A percentile compares a stretch with the other conserved stretches of the same genome.
phyloP scores from a whole-genome alignment of 805 yeast species.

The Lachancea waltii region DNA sequence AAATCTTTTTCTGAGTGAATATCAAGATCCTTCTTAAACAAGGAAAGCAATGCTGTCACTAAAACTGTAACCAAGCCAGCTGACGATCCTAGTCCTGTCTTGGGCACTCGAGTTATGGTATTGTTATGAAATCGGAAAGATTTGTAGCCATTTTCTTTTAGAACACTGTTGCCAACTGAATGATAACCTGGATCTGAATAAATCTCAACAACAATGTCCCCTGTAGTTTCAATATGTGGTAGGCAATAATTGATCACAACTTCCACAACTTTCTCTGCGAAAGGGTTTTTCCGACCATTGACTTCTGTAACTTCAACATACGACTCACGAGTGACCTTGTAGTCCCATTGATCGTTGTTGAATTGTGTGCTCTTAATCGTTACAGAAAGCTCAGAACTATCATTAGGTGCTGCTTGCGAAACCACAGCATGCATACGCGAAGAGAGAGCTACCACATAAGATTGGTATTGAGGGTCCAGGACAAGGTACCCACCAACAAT shows the following conservation, averaged over 20 bases:
- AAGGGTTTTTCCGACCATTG: conserved; percentile 53
- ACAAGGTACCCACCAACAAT: conserved; percentile 94
- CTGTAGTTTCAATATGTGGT: conserved; percentile 25
- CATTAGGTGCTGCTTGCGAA: conserved; percentile 8
- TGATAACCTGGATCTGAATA: conserved; percentile 88
- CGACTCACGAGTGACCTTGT: conserved; percentile 28
- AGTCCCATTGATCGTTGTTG: conserved; percentile 61
- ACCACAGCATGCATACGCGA: conserved; percentile 82
- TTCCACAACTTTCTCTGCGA: conserved; percentile 56
- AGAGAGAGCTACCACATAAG: conserved; percentile 82
- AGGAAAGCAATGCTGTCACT: conserved; percentile 58
- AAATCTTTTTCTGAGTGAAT: conserved; percentile 21
- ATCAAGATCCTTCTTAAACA: conserved; percentile 36
- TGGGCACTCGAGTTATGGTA: conserved; percentile 67
- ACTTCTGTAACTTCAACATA: conserved; percentile 24
- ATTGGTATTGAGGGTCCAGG: conserved; percentile 63
- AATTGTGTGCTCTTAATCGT: conserved; percentile 73
- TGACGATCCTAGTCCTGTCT: conserved; percentile 94
- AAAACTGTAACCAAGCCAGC: conserved; percentile 87
- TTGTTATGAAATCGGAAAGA: conserved; percentile 53
- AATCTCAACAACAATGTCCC: conserved; percentile 46
- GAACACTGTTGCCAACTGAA: conserved; percentile 50
- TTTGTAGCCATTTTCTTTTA: conserved; percentile 32
- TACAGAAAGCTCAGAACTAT: conserved; percentile 28
- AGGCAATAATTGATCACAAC: conserved; percentile 49